Conservation (phyloP, 2,329 filamentous ascomycete species). For the Cryphonectria radicalis region DNA sequence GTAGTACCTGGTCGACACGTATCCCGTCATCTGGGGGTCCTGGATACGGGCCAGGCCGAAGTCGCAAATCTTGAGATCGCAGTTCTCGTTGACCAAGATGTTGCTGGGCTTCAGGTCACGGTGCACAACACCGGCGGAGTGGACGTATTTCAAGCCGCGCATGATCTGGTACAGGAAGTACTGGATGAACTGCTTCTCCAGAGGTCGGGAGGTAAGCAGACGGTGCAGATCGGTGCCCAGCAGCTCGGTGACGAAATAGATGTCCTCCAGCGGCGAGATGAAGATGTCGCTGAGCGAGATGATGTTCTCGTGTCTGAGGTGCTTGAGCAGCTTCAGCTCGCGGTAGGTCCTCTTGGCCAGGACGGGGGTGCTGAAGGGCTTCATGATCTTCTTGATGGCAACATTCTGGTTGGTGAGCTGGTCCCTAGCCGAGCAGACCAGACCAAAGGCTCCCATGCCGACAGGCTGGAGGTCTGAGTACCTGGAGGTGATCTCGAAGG, state of each 20-base stretch:
- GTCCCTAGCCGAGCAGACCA: conserved; percentile 97
- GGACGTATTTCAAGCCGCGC: conserved; percentile 97
- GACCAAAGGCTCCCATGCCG: conserved; percentile 97
- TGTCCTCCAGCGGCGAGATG: conserved; percentile 97
- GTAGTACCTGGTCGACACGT: conserved; percentile 98
- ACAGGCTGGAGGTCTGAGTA: conserved; percentile 98
- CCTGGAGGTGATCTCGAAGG: conserved; percentile 98
- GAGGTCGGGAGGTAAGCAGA: conserved; percentile 88
- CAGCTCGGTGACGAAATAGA: conserved; percentile 98
- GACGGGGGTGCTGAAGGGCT: conserved; percentile 99
- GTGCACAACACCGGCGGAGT: conserved; percentile 97
- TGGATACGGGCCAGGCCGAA: conserved; percentile 97
- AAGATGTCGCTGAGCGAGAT: conserved; percentile 99
- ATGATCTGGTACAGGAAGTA: conserved; percentile 99
- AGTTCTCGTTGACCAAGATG: conserved; percentile 99
- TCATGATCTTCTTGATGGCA: conserved; percentile 99
- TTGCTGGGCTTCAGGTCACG: conserved; percentile 98
- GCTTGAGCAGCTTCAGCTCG: conserved; percentile 96
- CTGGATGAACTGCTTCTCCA: conserved; percentile 99
- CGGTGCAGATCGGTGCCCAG: conserved; percentile 96
- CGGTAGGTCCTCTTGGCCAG: conserved; percentile 97
- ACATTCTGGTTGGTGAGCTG: conserved; percentile 97
- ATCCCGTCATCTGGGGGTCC: conserved; percentile 99
- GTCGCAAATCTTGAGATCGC: conserved; percentile 99
- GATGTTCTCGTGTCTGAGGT: conserved; percentile 91